Evolutionary conservation across 2,329 filamentous ascomycete species (phyloP), one percentile per base, ranked within the genome.

Genomic region (Ceratocystis papillata): DNA sequence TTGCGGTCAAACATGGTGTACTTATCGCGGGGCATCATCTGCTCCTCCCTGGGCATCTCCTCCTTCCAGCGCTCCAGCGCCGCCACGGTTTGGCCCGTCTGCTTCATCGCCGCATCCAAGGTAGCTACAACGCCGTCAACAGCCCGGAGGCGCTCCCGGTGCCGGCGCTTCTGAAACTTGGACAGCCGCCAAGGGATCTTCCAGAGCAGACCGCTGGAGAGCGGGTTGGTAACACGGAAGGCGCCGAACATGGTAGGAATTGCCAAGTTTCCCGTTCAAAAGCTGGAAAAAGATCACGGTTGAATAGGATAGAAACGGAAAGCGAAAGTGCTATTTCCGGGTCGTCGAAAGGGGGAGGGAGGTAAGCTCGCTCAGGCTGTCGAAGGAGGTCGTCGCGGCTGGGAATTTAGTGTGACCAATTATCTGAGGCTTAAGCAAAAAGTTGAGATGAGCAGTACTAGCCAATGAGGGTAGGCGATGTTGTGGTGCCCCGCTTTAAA

Each of bases 1-100:
- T 97, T 96, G 72, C 92, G 87, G 77, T 96, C 93, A 77, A 97
- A 99, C 73, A 99, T 88, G 33, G 90, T 96, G 79, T 99, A 99
- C 79, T 99, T 99, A 79, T 99, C 94, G 77, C 85, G 88, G 60
- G 94, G 88, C 75, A 96, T 75, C 94, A 99, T 99, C 81, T 97
- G 91, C 73, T 85, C 83, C 81, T 99, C 94, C 30, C 85, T 88
- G 25, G 94, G 94, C 94, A 99, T 99, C 77, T 96, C 90, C 46
- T 82, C 81, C 80, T 94, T 96, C 94, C 94, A 99, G 73, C 87
- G 79, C 76, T 96, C 88, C 67, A 99, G 80, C 65, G 89, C 82
- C 77, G 90, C 90, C 60, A 86, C 83, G 68, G 86, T 83, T 73
- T 86, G 80, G 67, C 88, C 86, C 74, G 88, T 81, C 76, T 87